A percentile compares a stretch with the other conserved stretches of the same genome.
Evolutionary conservation across 495 filamentous ascomycete genomes (phyloP).

Genomic region (Aspergillus wentii): DNA sequence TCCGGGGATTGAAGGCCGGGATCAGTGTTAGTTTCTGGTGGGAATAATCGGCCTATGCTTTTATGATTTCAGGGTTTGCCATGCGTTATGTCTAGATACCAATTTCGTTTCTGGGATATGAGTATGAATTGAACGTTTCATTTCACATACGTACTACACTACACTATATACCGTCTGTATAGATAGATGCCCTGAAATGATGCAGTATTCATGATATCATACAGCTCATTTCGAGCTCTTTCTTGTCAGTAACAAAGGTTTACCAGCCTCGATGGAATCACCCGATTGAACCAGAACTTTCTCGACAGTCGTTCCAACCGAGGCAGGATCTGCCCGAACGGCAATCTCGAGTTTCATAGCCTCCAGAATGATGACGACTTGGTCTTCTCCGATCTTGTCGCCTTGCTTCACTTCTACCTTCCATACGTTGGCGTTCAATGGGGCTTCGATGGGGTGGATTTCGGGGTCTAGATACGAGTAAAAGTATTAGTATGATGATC

Average conservation of each 20-base stretch:
- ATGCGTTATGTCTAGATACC: too few species aligned
- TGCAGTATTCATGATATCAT: too few species aligned
- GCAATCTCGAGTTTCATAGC: conserved; percentile 56
- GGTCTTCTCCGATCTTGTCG: conserved; percentile 24
- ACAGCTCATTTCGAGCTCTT: background rate
- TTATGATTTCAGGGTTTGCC: too few species aligned
- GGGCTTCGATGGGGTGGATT: conserved; percentile 37
- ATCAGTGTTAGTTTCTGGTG: conserved; percentile 99
- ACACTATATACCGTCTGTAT: too few species aligned
- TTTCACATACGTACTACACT: too few species aligned
- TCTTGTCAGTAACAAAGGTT: conserved; percentile 25
- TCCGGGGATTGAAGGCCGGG: conserved; percentile 76
- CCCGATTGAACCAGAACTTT: conserved; percentile 37
- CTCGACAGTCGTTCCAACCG: conserved; percentile 23
- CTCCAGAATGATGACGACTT: conserved; percentile 41
- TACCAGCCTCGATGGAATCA: conserved; percentile 36
- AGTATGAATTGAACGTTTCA: too few species aligned
- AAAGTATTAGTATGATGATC: background rate
- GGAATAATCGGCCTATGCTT: too few species aligned
- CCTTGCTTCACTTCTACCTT: conserved; percentile 46
- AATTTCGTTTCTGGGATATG: too few species aligned
- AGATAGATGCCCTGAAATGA: too few species aligned
- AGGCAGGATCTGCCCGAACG: conserved; percentile 22
- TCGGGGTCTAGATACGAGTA: conserved; percentile 25
- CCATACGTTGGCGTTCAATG: conserved; percentile 55